phyloP scores from a whole-genome alignment of 805 yeast genomes.

The Cyberlindnera lachancei region DNA sequence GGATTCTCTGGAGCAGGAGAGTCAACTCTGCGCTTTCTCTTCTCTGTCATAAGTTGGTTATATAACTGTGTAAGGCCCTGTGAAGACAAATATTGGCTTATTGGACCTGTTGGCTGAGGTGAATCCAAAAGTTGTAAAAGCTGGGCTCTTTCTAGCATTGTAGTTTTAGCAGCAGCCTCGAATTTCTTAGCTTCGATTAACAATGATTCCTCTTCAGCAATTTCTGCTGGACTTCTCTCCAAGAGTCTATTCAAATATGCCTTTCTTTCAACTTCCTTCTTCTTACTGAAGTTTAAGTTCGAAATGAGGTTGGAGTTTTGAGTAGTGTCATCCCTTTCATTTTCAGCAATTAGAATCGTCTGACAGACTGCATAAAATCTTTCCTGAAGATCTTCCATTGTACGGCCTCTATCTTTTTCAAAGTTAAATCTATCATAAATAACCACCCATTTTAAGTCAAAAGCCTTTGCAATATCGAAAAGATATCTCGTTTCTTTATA shows the following conservation, averaged over 20 bases:
- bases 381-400: slow-evolving; percentile 75
- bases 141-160: slow-evolving; percentile 75
- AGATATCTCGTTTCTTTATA: slow-evolving; percentile 72
- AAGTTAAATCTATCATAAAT: slow-evolving; percentile 53
- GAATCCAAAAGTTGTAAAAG: slow-evolving; percentile 75
- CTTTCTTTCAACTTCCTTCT: slow-evolving; percentile 73
- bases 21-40: slow-evolving; percentile 43
- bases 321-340: slow-evolving; percentile 32
- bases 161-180: slow-evolving; percentile 86
- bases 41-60: slow-evolving; percentile 66
- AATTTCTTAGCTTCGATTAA: slow-evolving; percentile 89
- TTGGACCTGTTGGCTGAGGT: slow-evolving; percentile 70
- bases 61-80: slow-evolving; percentile 87
- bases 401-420: slow-evolving; percentile 25
- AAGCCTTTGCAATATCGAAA: slow-evolving; percentile 60
- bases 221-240: slow-evolving; percentile 87
- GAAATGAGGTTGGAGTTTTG: slow-evolving; percentile 50
- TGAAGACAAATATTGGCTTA: slow-evolving; percentile 70
- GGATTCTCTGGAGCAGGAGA: slow-evolving; percentile 36
- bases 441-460: slow-evolving; percentile 50
- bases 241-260: slow-evolving; percentile 69
- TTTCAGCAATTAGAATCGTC: slow-evolving; percentile 38
- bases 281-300: slow-evolving; percentile 59
- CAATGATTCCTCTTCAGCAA: slow-evolving; percentile 94
- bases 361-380: slow-evolving; percentile 69